Evolutionary conservation across 179 eudicot genomes (phyloP), one percentile per base, ranked within the genome.

Genomic region (Drosera spatulata): DNA sequence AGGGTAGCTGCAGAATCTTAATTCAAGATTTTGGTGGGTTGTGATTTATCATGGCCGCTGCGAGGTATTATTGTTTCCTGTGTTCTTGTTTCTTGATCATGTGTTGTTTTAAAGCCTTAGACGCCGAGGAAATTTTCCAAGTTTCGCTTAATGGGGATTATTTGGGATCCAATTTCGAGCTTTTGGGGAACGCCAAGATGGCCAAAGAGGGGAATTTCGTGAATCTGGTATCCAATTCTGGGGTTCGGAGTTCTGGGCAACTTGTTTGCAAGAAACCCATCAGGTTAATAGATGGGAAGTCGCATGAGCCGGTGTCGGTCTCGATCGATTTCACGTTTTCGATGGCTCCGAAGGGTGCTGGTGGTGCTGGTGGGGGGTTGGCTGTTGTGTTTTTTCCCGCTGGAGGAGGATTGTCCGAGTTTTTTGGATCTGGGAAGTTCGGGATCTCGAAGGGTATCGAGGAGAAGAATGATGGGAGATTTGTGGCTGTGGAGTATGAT

Each of bases 181-280:
- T 80, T 66, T 63, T 74, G 46, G 84, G 84, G 5, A 77, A 77
- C 73, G 84, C 84, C 66, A 63, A 69, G 63, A 58, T 73, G 56
- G 60, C 58, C 15, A 40, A 57, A 67, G 67, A 51, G 5, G 76
- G 73, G 38, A 71, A 70, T 33, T 73, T 71, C 46, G 44, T 84
- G 37, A 77, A 67, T 55, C 75, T 84, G 10, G 79, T 76, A 63
- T 63, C 75, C 6, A 66, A 73, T 33, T 41, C 53, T 48, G 33
- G 33, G 33, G 61, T 62, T 59, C 59, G 73, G 2, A 73, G 70
- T 72, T 61, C 70, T 9, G 83, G 83, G 2, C 56, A 69, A 41
- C 55, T 79, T 48, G 7, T 50, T 33, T 60, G 61, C 56, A 67
- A 38, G 39, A 70, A 67, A n/a, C 83, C 78, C 61, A 38, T 73